Conservation (phyloP, 768 basidiomycete genomes). For the Leccinum obscurum region DNA sequence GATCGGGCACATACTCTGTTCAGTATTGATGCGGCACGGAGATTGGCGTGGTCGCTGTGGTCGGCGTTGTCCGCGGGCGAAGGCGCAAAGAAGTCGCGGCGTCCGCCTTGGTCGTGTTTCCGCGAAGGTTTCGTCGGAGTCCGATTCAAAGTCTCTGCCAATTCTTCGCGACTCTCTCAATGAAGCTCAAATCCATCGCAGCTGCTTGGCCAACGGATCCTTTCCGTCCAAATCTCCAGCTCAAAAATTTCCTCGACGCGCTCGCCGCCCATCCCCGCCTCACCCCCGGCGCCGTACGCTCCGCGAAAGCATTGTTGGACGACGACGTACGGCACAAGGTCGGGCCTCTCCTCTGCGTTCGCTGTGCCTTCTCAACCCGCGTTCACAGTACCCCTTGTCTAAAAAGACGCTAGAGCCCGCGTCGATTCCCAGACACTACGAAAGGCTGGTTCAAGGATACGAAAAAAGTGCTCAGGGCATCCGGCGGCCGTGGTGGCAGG, state of each 20-base stretch:
- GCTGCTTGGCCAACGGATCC: conserved; percentile 69
- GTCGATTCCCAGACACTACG: conserved; percentile 73
- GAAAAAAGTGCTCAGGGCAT: conserved; percentile 79
- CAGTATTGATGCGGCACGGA: background rate
- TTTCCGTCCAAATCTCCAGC: conserved; percentile 75
- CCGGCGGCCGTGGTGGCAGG: conserved; percentile 79
- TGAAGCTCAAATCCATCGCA: conserved; percentile 56
- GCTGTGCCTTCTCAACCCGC: conserved; percentile 9
- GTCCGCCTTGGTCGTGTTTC: background rate
- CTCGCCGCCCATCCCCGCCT: conserved; percentile 70
- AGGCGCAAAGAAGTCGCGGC: background rate
- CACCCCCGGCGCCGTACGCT: conserved; percentile 57
- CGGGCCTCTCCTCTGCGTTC: background rate
- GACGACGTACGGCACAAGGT: conserved; percentile 63
- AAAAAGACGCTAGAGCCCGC: conserved; percentile 64
- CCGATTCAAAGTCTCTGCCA: conserved; percentile 17
- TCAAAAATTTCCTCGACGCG: conserved; percentile 62
- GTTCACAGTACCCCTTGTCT: conserved; percentile 62
- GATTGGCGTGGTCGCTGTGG: background rate
- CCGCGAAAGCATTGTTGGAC: conserved; percentile 54
- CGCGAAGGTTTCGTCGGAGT: conserved; percentile 26
- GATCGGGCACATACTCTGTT: background rate
- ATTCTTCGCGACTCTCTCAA: conserved; percentile 13
- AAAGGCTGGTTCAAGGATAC: conserved; percentile 69
- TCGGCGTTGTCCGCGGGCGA: conserved; percentile 3